A percentile compares a stretch with the other conserved stretches of the same genome.
Evolutionary conservation across 306 rosid species (phyloP).

Genomic region (Castanopsis chinensis): DNA sequence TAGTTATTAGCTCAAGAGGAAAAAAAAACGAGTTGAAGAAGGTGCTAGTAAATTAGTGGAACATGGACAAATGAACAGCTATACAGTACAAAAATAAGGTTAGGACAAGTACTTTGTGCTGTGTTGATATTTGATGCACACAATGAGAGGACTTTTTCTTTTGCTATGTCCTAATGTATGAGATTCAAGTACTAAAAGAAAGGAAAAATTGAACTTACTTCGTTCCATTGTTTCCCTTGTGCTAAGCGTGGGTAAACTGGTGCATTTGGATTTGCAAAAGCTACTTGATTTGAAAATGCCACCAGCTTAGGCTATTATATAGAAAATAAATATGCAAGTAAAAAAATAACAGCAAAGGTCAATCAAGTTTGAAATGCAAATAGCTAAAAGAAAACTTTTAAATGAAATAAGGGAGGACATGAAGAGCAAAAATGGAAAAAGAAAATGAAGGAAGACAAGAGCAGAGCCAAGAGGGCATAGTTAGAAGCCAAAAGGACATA

Average conservation of each 20-base stretch:
- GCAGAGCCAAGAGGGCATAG: background rate
- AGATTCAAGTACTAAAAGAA: background rate
- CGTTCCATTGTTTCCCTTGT: slow-evolving; percentile 87
- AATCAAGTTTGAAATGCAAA: slow-evolving; percentile 12
- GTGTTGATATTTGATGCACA: slow-evolving; percentile 7
- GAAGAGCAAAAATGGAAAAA: background rate
- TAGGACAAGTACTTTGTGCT: background rate
- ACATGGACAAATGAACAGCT: background rate
- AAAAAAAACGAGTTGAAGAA: background rate
- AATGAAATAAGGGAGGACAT: background rate
- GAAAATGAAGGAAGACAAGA: background rate
- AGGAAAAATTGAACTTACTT: slow-evolving; percentile 47
- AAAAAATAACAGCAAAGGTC: background rate
- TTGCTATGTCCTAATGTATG: background rate
- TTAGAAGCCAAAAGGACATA: background rate
- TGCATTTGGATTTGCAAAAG: slow-evolving; percentile 78
- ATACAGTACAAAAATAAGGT: slow-evolving; percentile 11
- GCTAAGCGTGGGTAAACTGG: slow-evolving; percentile 96
- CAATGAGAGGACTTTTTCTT: slow-evolving; percentile 1
- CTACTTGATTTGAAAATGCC: slow-evolving; percentile 57
- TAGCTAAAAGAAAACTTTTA: background rate
- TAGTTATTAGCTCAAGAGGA: background rate
- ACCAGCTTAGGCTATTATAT: slow-evolving; percentile 75
- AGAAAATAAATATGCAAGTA: slow-evolving; percentile 8
- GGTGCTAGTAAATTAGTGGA: background rate